phyloP scores from a whole-genome alignment of 1,284 basidiomycete species.

The Heliocybe sulcata region DNA sequence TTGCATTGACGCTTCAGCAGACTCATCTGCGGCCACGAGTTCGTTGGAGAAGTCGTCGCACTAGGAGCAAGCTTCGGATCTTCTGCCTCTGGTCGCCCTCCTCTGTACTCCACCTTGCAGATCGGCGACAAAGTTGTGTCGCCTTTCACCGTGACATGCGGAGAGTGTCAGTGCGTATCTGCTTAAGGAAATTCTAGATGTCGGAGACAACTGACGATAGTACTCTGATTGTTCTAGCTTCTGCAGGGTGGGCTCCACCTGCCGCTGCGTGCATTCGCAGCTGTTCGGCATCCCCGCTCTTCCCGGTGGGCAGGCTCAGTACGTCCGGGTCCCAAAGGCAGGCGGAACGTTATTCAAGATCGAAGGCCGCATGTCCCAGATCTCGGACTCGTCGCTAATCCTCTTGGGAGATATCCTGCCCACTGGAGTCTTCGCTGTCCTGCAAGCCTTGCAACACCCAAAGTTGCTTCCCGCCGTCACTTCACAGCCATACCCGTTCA shows the following conservation, averaged over 20 bases:
- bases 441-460: slow-evolving; percentile 67
- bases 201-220: no score
- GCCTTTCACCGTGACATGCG: slow-evolving; percentile 82
- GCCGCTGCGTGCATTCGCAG: slow-evolving; percentile 59
- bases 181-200: no score
- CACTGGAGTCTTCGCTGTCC: slow-evolving; percentile 69
- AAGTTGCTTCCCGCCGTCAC: slow-evolving; percentile 54
- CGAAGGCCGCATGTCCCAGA: slow-evolving; percentile 24
- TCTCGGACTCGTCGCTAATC: slow-evolving; percentile 58
- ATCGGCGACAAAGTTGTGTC: slow-evolving; percentile 82
- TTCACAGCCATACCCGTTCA: slow-evolving; percentile 50
- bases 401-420: slow-evolving; percentile 78
- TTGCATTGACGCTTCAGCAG: slow-evolving; percentile 23
- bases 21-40: slow-evolving; percentile 74
- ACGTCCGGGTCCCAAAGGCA: slow-evolving; percentile 72
- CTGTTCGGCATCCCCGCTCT: slow-evolving; percentile 71
- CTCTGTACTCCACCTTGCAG: slow-evolving; percentile 59
- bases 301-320: slow-evolving; percentile 86
- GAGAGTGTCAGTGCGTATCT: slow-evolving; percentile 79
- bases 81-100: slow-evolving; percentile 40
- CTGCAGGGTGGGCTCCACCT: slow-evolving; percentile 73
- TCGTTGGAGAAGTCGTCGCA: slow-evolving; percentile 72
- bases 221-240: slow-evolving; percentile 39
- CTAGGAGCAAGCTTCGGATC: slow-evolving; percentile 58
- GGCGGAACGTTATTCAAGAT: slow-evolving; percentile 76